Evolutionary conservation across 352 stramenopile genomes (phyloP), one percentile per base, ranked within the genome.

Genomic region (Pythium brassicae): DNA sequence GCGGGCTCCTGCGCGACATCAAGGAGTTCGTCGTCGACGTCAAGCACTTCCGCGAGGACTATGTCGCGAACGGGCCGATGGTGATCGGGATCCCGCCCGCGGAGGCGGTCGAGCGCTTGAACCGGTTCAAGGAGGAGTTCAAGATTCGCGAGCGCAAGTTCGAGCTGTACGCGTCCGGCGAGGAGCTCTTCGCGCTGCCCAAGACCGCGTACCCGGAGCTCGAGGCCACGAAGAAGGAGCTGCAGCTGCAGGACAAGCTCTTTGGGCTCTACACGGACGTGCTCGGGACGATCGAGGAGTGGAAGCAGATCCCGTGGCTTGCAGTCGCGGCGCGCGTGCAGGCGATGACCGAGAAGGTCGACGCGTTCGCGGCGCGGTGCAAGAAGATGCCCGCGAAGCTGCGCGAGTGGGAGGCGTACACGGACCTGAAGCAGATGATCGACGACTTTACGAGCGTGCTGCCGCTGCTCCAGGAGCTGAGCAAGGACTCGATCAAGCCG

Each of bases 221-320:
- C 23, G 92, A 98, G 50, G 93, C 94, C 64, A 98, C 94, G 15
- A 98, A 98, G 73, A 99, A 99, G 71, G 96, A 99, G 55, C 78
- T 99, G 0, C 80, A 96, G 44, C 72, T 99, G 26, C 93, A 94
- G 35, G 87, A 97, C 54, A 94, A 96, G 68, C 63, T 98, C 2
- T 99, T 98, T 72, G 93, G 94, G 9, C 68, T 99, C 42, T 99
- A 99, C 71, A 96, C 94, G 17, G 96, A 99, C 57, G 97, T 99
- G 10, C 83, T 99, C 40, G 89, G 89, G 49, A 98, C 94, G 23
- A 96, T 99, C 27, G 96, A 98, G 66, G 92, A 98, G 47, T 99
- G 95, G 95, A 98, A 98, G 67, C 83, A 96, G 46, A 97, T 97
- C 47, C 78, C 89, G n/a, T 99, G 96, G 96, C 68, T 94, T 6